These are phyloP conservation scores for Mycosphaerella sp. DNA, from an alignment of 2,329 filamentous ascomycete species.

Conservation along the genomic window DNA sequence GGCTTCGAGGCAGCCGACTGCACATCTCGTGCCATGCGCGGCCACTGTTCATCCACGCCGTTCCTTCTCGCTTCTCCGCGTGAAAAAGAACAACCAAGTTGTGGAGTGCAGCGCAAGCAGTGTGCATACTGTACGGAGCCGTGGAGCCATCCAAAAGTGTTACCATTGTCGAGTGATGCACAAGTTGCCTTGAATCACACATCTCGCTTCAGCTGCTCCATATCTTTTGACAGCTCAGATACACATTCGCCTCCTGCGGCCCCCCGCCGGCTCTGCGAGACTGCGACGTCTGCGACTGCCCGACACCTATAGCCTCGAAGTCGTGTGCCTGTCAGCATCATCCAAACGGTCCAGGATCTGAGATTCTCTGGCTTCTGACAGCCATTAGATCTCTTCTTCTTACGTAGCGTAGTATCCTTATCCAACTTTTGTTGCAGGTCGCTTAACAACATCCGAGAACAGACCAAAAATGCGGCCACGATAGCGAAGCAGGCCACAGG, in stretches of 20 bases:
- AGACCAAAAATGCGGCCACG: background rate
- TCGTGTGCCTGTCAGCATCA: background rate
- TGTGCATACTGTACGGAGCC: background rate
- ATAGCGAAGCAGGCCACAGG: background rate
- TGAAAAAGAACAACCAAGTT: background rate
- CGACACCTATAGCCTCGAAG: background rate
- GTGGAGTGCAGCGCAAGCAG: background rate
- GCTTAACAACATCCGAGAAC: background rate
- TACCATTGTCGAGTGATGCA: background rate
- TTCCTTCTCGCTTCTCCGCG: background rate
- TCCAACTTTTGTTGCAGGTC: background rate
- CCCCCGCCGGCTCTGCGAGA: background rate
- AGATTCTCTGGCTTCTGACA: background rate
- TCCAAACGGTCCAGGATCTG: background rate
- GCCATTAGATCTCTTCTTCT: background rate
- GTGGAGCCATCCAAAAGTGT: background rate
- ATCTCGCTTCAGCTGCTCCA: background rate
- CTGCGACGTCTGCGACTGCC: background rate
- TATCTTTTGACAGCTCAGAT: conserved; percentile 4
- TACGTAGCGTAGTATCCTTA: background rate
- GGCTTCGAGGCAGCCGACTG: background rate
- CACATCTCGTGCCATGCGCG: background rate
- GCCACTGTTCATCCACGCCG: background rate
- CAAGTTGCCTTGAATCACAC: conserved; percentile 2
- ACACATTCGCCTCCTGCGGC: conserved; percentile 4